These are phyloP conservation scores for Cantharellus cinnabarinus DNA, from an alignment of 768 basidiomycete species.

Conservation along the genomic window DNA sequence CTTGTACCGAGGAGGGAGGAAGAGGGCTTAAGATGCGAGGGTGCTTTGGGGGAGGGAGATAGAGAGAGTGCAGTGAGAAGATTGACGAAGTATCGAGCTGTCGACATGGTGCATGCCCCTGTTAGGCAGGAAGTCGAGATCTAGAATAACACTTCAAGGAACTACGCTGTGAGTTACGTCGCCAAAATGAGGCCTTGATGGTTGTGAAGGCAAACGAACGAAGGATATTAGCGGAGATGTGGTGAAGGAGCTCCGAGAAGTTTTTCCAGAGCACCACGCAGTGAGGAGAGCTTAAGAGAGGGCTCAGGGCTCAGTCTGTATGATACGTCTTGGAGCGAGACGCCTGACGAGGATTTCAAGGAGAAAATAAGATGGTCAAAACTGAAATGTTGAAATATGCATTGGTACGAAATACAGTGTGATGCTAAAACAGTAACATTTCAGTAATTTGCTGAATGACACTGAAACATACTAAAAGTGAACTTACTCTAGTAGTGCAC, in stretches of 20 bases:
- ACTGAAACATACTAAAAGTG: not conserved
- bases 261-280: too few species aligned
- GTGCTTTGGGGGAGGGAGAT: not conserved
- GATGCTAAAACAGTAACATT: not conserved
- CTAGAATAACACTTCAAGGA: not conserved
- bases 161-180: not conserved
- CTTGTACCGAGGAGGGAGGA: not conserved
- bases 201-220: not conserved
- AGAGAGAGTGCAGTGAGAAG: not conserved
- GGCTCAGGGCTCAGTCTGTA: too few species aligned
- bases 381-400: too few species aligned
- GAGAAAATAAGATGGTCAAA: too few species aligned
- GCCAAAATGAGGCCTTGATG: not conserved
- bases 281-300: too few species aligned
- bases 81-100: not conserved
- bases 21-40: not conserved
- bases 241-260: not conserved
- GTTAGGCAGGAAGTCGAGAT: not conserved
- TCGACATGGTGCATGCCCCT: not conserved
- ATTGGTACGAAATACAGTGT: too few species aligned
- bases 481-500: not conserved
- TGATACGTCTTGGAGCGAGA: too few species aligned
- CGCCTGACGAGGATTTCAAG: too few species aligned
- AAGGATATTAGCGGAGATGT: not conserved
- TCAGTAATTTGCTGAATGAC: not conserved